Conservation (phyloP, 73 alveolate species). For the Paramecium sonneborni region DNA sequence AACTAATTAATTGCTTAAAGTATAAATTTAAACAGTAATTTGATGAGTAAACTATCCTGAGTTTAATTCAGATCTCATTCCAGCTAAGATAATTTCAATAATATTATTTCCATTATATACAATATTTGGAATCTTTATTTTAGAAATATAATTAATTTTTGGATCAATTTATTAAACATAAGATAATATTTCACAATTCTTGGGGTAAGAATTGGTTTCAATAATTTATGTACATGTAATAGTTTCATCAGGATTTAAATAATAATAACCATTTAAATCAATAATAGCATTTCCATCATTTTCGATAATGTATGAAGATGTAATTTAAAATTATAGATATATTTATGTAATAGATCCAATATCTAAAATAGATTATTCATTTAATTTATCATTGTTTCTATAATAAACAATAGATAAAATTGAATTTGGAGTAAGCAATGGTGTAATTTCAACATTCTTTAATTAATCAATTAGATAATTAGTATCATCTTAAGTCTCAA, state of each 20-base stretch:
- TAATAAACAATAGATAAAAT: slow-evolving; percentile 4
- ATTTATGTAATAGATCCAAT: neutral
- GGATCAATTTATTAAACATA: neutral
- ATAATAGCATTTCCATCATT: slow-evolving; percentile 56
- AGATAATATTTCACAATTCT: neutral
- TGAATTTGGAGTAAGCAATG: neutral
- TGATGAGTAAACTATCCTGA: neutral
- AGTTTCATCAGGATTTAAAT: neutral
- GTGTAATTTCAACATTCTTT: neutral
- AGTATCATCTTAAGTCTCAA: neutral
- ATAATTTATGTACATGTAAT: neutral
- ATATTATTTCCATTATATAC: neutral
- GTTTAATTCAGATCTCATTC: neutral
- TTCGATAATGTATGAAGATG: neutral
- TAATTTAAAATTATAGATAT: neutral
- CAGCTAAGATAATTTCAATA: neutral
- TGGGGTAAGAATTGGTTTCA: neutral
- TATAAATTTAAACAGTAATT: neutral
- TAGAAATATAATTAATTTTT: neutral
- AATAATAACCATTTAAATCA: slow-evolving; percentile 26
- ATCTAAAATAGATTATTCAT: neutral
- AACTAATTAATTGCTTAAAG: slow-evolving; percentile 8
- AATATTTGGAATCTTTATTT: neutral
- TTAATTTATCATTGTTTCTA: neutral
- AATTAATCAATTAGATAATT: neutral